Percentiles rank a stretch among this genome's conserved stretches.
Conservation (phyloP, 805 yeast species). For the Yarrowia divulgata region DNA sequence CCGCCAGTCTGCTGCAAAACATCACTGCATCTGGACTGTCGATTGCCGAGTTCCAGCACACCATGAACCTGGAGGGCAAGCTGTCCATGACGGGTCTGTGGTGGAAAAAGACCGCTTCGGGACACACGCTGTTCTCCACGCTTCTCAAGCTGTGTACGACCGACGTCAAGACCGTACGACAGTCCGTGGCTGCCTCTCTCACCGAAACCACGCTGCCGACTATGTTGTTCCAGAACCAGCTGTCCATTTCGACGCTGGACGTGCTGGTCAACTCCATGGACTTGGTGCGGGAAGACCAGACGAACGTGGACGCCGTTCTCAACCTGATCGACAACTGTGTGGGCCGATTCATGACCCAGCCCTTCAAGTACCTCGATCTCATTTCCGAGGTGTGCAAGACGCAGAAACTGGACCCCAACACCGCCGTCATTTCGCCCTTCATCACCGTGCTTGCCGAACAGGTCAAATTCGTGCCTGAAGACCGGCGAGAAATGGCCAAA, state of each 20-base stretch:
- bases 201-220: constrained; percentile 27
- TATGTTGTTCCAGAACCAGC: constrained; percentile 30
- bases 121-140: not conserved
- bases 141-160: constrained; percentile 11
- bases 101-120: constrained; percentile 24
- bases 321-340: constrained; percentile 75
- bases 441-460: constrained; percentile 71
- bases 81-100: constrained; percentile 24
- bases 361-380: constrained; percentile 82
- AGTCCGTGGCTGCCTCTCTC: constrained; percentile 20
- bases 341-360: constrained; percentile 71
- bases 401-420: constrained; percentile 45
- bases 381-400: constrained; percentile 47
- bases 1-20: not conserved
- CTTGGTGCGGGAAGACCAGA: not conserved
- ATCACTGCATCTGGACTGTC: constrained; percentile 29
- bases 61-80: constrained; percentile 27
- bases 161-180: not conserved
- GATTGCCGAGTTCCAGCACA: constrained; percentile 21
- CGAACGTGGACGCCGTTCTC: constrained; percentile 42
- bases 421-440: constrained; percentile 61
- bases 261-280: constrained; percentile 36
- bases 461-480: constrained; percentile 58
- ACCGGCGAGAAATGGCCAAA: constrained; percentile 46
- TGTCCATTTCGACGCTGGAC: constrained; percentile 14